Evolutionary conservation across 192 early-diverging fungal genomes (phyloP).

Genomic region (Jimgerdemannia flammicorona): DNA sequence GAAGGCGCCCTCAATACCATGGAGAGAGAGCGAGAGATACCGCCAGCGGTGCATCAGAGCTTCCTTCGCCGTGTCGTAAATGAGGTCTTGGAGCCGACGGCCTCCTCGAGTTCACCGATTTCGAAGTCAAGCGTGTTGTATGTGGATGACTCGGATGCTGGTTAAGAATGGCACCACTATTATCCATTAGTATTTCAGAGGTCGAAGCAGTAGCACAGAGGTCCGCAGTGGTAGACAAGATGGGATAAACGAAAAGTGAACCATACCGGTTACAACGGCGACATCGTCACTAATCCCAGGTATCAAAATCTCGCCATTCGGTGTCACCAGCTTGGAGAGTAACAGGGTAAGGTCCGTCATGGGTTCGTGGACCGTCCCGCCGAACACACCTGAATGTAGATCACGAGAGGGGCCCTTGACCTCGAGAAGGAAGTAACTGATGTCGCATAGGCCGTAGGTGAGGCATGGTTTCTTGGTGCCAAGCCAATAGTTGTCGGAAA

Average conservation of each 20-base stretch:
- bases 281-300: conserved; percentile 94
- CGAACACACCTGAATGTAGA: conserved; percentile 96
- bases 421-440: conserved; percentile 53
- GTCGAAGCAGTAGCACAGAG: too few relatives aligned
- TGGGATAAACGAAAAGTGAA: background rate
- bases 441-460: conserved; percentile 93
- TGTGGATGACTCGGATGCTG: conserved; percentile 57
- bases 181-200: too few relatives aligned
- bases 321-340: conserved; percentile 79
- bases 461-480: conserved; percentile 95
- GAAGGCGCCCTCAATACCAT: conserved; percentile 98
- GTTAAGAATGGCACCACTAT: too few relatives aligned
- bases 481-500: conserved; percentile 98
- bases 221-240: background rate
- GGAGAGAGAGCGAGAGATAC: conserved; percentile 91
- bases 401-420: conserved; percentile 51
- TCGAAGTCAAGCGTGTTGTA: conserved; percentile 86
- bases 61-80: conserved; percentile 70
- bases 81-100: conserved; percentile 73
- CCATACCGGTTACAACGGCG: conserved; percentile 65
- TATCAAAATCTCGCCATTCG: conserved; percentile 85
- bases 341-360: conserved; percentile 92
- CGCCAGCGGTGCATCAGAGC: conserved; percentile 93
- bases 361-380: conserved; percentile 93
- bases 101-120: conserved; percentile 72